A percentile compares a stretch with the other conserved stretches of the same genome.
phyloP scores from a whole-genome alignment of 139 green algal genomes.

The Limnomonas spitsbergensis region DNA sequence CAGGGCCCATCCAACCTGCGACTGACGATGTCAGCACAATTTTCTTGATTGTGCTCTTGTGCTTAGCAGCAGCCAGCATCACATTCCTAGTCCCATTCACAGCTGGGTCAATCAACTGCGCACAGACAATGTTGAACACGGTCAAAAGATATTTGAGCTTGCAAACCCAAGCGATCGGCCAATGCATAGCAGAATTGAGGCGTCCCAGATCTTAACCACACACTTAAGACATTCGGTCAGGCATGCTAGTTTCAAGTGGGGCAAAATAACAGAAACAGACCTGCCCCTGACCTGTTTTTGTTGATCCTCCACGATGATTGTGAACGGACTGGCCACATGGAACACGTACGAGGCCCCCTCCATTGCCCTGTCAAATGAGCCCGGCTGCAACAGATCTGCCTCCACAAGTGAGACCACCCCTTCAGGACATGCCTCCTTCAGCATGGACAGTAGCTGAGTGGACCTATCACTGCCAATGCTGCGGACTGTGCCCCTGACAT shows the following conservation, averaged over 20 bases:
- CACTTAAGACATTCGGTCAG: too few relatives aligned
- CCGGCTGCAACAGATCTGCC: constrained; percentile 9
- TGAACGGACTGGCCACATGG: constrained; percentile 71
- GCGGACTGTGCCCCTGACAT: constrained; percentile 18
- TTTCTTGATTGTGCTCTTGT: constrained; percentile 42
- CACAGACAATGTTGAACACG: too few relatives aligned
- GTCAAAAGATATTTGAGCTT: too few relatives aligned
- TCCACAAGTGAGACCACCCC: neutral
- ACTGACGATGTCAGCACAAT: constrained; percentile 69
- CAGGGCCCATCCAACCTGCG: too few relatives aligned
- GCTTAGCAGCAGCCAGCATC: constrained; percentile 45
- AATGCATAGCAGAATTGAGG: too few relatives aligned
- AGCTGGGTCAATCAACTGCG: constrained; percentile 56
- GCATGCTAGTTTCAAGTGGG: too few relatives aligned
- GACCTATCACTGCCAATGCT: neutral
- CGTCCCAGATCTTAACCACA: too few relatives aligned
- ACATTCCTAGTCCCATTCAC: constrained; percentile 63
- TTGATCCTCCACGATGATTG: constrained; percentile 19
- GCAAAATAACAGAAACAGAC: too few relatives aligned
- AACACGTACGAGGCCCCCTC: constrained; percentile 60
- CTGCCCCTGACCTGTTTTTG: constrained; percentile 4
- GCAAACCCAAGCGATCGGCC: too few relatives aligned
- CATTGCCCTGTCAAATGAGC: constrained; percentile 44
- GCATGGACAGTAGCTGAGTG: neutral
- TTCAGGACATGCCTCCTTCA: neutral